These are phyloP conservation scores for Gaeumannomyces tritici DNA, from an alignment of 2,329 filamentous ascomycete species.

Conservation along the genomic window DNA sequence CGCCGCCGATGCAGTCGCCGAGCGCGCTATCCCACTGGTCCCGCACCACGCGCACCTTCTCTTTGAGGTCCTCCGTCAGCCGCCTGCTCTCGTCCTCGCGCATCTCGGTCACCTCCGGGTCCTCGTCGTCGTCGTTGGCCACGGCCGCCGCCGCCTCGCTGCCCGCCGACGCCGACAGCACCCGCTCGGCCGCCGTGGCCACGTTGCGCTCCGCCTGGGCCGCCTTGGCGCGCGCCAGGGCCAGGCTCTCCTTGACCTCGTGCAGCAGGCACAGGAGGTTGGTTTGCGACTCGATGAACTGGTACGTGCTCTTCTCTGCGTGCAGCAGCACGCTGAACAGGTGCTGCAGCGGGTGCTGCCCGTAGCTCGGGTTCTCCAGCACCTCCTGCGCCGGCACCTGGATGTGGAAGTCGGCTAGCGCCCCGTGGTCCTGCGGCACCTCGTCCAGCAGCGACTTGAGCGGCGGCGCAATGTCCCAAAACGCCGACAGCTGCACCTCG, in stretches of 20 bases:
- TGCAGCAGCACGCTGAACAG: slow-evolving; percentile 78
- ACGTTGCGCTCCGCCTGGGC: slow-evolving; percentile 3
- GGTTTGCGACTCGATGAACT: slow-evolving; percentile 92
- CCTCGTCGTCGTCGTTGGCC: slow-evolving; percentile 24
- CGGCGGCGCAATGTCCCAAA: slow-evolving; percentile 94
- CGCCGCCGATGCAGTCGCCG: slow-evolving; percentile 63
- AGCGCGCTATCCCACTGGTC: slow-evolving; percentile 84
- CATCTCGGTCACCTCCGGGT: slow-evolving; percentile 41
- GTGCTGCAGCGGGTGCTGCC: slow-evolving; percentile 77
- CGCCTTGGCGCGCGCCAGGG: slow-evolving; percentile 50
- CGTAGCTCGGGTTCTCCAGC: slow-evolving; percentile 77
- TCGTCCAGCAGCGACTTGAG: slow-evolving; percentile 70
- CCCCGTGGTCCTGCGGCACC: slow-evolving; percentile 45
- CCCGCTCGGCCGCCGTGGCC: slow-evolving; percentile 67
- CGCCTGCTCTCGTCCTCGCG: slow-evolving; percentile 56
- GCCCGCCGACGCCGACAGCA: slow-evolving; percentile 61
- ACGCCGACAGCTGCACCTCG: slow-evolving; percentile 83
- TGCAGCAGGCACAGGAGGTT: slow-evolving; percentile 85
- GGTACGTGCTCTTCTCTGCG: slow-evolving; percentile 85
- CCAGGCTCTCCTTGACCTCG: slow-evolving; percentile 75
- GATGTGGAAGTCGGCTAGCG: slow-evolving; percentile 52
- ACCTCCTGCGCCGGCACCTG: slow-evolving; percentile 72
- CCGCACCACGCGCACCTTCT: slow-evolving; percentile 84
- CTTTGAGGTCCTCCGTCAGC: slow-evolving; percentile 80
- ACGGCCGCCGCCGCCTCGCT: slow-evolving; percentile 33